phyloP scores from a whole-genome alignment of 2,329 filamentous ascomycete species.

The Stenocarpella maydis region DNA sequence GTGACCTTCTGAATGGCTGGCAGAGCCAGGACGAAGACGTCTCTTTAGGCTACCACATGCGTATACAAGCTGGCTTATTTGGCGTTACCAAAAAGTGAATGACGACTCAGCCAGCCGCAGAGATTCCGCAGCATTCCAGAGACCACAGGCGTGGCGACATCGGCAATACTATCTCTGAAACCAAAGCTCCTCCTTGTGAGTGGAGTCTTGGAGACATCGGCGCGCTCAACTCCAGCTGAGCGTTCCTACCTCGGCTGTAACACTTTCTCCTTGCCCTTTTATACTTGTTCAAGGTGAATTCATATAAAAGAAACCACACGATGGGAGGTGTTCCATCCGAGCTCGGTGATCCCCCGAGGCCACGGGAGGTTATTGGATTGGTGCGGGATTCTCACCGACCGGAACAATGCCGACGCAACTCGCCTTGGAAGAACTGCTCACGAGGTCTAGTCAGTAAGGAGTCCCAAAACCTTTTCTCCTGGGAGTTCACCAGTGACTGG shows the following conservation, averaged over 20 bases:
- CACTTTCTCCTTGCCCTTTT: too few species aligned
- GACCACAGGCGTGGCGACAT: background rate
- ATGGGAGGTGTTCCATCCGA: slow-evolving; percentile 16
- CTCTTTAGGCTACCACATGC: background rate
- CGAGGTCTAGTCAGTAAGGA: slow-evolving; percentile 2
- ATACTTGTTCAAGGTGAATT: background rate
- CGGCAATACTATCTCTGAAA: background rate
- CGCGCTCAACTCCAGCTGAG: background rate
- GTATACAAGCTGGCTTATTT: background rate
- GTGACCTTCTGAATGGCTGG: too few species aligned
- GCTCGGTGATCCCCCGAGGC: slow-evolving; percentile 5
- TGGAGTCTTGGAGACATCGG: background rate
- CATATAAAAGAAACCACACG: background rate
- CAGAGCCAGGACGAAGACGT: background rate
- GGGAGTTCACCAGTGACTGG: too few species aligned
- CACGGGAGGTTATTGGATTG: slow-evolving; percentile 7
- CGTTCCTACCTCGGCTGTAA: background rate
- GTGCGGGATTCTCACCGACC: slow-evolving; percentile 9
- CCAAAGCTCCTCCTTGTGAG: background rate
- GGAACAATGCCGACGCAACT: slow-evolving; percentile 6
- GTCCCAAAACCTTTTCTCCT: background rate
- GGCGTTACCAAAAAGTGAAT: background rate
- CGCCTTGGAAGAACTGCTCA: background rate
- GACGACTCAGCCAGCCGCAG: background rate
- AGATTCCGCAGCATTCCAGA: slow-evolving; percentile 10